Base-by-base conservation (phyloP, 140 eudicot species). In the Bidens hawaiensis region DNA sequence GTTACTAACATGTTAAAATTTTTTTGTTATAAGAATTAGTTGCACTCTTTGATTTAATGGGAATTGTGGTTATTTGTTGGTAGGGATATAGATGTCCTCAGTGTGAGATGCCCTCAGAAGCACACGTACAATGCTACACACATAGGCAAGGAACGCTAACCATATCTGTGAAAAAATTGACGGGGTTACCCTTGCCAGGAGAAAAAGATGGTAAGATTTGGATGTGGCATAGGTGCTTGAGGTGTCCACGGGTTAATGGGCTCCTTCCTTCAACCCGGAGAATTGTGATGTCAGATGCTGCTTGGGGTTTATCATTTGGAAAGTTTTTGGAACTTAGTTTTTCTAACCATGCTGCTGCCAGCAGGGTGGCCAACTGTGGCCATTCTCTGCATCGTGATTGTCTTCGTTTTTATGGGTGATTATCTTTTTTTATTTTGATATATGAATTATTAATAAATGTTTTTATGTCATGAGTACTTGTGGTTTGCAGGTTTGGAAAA, bases 151-250 rank as follows among this genome's bases (percentile, higher is more conserved):
- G 99, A 17, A 84, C 96, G 38, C 81, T 93, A 11, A 93, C 96
- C 11, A 93, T 93, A 64, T 93, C 96, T 10, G 99, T 93, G 50
- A 93, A 88, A 81, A 91, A 85, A 76, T 75, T 93, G 54, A 81
- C 91, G 0, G 96, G 83, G 64, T 59, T 72, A 65, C 73, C 77
- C 16, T 73, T 93, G 53, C 94, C 95, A 26, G 99, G 99, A 53
- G 96, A 93, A 68, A 70, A 58, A 62, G 99, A 91, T 60, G 89
- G 93, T 62, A 91, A 87, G 79, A 91, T 91, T 51, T 91, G 99
- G 99, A 93, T 93, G 99, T 93, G 99, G 99, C 99, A 88, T 52
- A 84, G 99, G 69, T 93, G 99, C 84, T 73, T 93, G 71, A 77
- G 71, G 71, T 93, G 99, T 73, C 99, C 96, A 48, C 75, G 99